These are phyloP conservation scores for Pythium brachiatum DNA, from an alignment of 352 stramenopile genomes.

Conservation along the genomic window DNA sequence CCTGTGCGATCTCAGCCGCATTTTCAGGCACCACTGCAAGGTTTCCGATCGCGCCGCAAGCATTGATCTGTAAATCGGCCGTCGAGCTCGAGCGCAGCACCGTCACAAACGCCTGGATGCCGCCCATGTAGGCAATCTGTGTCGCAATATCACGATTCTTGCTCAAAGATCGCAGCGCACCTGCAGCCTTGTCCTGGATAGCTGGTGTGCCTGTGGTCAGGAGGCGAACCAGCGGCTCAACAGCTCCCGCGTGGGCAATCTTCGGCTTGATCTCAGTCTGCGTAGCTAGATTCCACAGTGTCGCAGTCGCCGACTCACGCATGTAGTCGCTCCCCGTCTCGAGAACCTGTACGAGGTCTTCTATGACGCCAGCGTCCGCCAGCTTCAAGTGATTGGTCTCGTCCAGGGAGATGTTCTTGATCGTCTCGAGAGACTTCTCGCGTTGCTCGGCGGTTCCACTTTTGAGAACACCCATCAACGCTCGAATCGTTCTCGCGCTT, in stretches of 20 bases:
- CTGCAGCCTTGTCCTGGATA: neutral
- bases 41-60: neutral
- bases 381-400: neutral
- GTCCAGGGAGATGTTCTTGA: conserved; percentile 1
- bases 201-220: neutral
- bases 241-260: neutral
- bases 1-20: neutral
- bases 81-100: neutral
- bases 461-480: neutral
- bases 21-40: neutral
- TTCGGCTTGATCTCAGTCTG: neutral
- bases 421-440: neutral
- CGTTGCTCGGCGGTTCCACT: neutral
- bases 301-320: neutral
- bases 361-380: neutral
- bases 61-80: neutral
- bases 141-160: neutral
- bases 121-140: neutral
- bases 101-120: neutral
- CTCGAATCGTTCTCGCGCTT: neutral
- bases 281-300: neutral
- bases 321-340: neutral
- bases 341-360: neutral
- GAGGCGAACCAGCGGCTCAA: neutral
- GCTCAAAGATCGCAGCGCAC: neutral